Evolutionary conservation across 352 stramenopile genomes (phyloP).

Genomic region (Thraustotheca clavata): DNA sequence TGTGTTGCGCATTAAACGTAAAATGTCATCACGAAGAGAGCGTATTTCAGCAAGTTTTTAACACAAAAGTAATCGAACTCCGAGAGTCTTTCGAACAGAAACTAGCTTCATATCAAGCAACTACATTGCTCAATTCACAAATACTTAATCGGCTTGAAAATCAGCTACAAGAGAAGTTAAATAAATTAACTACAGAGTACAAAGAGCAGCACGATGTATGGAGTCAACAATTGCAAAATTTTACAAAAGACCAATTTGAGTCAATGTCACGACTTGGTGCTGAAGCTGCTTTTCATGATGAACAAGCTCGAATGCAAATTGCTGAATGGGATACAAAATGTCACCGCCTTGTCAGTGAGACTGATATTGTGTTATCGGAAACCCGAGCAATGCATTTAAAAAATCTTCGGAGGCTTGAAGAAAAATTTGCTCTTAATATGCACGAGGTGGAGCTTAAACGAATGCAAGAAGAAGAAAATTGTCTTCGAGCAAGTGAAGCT

Average conservation of each 20-base stretch:
- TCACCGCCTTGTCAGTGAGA: neutral
- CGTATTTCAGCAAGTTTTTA: neutral
- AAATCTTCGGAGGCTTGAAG: neutral
- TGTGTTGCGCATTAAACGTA: slow-evolving; percentile 6
- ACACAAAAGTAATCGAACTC: neutral
- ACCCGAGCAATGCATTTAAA: slow-evolving; percentile 13
- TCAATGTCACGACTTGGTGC: neutral
- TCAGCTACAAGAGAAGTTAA: neutral
- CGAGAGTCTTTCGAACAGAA: neutral
- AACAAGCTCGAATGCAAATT: slow-evolving; percentile 7
- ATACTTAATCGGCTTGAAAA: neutral
- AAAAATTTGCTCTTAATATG: neutral
- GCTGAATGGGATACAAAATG: slow-evolving; percentile 19
- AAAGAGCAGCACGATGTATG: neutral
- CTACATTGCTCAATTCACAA: neutral
- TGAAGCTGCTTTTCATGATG: slow-evolving; percentile 10
- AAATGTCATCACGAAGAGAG: slow-evolving; percentile 7
- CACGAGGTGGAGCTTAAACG: neutral
- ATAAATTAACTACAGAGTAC: neutral
- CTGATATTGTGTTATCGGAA: slow-evolving; percentile 11
- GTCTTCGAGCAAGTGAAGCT: neutral
- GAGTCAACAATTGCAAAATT: neutral
- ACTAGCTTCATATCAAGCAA: neutral
- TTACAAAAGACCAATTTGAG: neutral
- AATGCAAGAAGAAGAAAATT: slow-evolving; percentile 10